Evolutionary conservation across 108 stramenopile genomes (phyloP).

Genomic region (Fragilariopsis cylindrus): DNA sequence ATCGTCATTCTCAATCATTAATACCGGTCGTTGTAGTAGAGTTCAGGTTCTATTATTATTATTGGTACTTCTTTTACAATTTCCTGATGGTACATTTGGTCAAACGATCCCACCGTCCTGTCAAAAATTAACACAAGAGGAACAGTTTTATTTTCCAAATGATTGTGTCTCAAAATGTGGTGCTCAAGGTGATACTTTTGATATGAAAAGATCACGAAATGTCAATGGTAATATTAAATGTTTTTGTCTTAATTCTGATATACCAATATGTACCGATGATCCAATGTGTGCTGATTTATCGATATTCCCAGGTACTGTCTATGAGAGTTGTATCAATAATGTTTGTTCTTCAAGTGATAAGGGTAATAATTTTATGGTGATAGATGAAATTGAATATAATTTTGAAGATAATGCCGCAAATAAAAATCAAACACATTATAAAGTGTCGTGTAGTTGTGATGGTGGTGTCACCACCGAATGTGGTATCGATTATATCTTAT

Average conservation of each 20-base stretch:
- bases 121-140: too few species aligned
- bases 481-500: constrained; percentile 20
- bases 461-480: constrained; percentile 18
- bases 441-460: constrained; percentile 22
- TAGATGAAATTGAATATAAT: constrained; percentile 20
- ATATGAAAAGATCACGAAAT: background rate
- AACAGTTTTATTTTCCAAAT: background rate
- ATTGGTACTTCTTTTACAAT: too few species aligned
- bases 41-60: too few species aligned
- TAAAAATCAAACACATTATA: constrained; percentile 23
- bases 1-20: too few species aligned
- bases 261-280: background rate
- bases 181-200: background rate
- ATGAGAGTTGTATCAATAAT: background rate
- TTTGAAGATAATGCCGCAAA: constrained; percentile 9
- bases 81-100: too few species aligned
- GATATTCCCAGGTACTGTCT: constrained; percentile 15
- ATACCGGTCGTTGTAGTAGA: too few species aligned
- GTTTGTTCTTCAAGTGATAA: background rate
- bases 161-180: background rate
- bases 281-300: constrained; percentile 25
- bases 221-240: constrained; percentile 1
- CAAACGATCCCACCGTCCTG: too few species aligned
- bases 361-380: constrained; percentile 3
- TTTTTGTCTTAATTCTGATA: background rate